Conservation (phyloP, 2,329 filamentous ascomycete genomes). For the Exophiala mesophila region DNA sequence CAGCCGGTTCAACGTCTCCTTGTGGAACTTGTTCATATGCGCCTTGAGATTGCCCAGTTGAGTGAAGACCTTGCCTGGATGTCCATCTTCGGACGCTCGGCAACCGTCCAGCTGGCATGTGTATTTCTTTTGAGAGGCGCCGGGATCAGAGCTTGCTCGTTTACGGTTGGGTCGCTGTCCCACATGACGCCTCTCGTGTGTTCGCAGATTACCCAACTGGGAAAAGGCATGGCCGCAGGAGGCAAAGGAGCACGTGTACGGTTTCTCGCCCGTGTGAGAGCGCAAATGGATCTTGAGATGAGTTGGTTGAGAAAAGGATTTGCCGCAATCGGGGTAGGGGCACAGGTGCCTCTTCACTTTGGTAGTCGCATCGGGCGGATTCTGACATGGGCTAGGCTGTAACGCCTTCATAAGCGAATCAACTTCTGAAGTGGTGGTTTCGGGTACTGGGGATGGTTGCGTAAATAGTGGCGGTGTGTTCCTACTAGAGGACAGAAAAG, state of each 20-base stretch:
- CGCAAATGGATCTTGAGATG: slow-evolving; percentile 86
- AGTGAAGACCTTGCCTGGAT: slow-evolving; percentile 70
- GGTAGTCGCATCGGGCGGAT: slow-evolving; percentile 25
- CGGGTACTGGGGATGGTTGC: slow-evolving; percentile 1
- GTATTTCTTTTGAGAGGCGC: slow-evolving; percentile 54
- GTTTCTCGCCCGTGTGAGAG: slow-evolving; percentile 83
- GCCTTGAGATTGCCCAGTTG: slow-evolving; percentile 91
- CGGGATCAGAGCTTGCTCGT: slow-evolving; percentile 42
- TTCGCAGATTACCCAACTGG: slow-evolving; percentile 83
- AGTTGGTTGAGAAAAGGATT: slow-evolving; percentile 85
- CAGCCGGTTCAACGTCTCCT: slow-evolving; percentile 63
- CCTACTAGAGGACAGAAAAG: slow-evolving; percentile 15
- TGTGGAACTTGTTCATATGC: slow-evolving; percentile 93
- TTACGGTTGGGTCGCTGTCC: slow-evolving; percentile 84
- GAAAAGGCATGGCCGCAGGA: slow-evolving; percentile 77
- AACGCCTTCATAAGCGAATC: slow-evolving; percentile 87
- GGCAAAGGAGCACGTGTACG: slow-evolving; percentile 69
- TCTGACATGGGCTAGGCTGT: slow-evolving; percentile 46
- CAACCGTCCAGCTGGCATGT: slow-evolving; percentile 78
- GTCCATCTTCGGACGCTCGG: slow-evolving; percentile 19
- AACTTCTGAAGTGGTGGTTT: slow-evolving; percentile 52
- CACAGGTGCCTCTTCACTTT: slow-evolving; percentile 63
- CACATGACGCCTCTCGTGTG: slow-evolving; percentile 80
- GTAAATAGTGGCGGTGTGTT: slow-evolving; percentile 12
- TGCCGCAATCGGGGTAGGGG: slow-evolving; percentile 66